phyloP scores from a whole-genome alignment of 805 yeast genomes.

The Starmerella lactis-condensi region DNA sequence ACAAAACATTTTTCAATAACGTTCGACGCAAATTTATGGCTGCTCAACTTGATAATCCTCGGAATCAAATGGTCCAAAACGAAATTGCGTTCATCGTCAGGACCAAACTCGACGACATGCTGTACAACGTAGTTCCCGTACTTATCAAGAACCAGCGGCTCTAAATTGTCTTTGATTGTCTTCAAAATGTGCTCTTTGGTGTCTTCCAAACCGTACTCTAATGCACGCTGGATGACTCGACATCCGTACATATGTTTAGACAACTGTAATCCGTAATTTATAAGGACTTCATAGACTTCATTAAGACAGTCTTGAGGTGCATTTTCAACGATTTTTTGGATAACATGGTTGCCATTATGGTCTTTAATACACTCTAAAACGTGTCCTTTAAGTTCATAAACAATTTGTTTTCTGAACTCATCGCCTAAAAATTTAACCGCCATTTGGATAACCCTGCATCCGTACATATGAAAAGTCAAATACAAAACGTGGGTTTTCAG shows the following conservation, averaged over 20 bases:
- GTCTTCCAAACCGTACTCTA: constrained; percentile 52
- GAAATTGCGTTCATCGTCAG: constrained; percentile 33
- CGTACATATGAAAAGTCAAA: constrained; percentile 86
- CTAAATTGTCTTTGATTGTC: constrained; percentile 55
- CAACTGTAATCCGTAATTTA: constrained; percentile 50
- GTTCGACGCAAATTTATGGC: constrained; percentile 92
- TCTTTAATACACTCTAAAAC: constrained; percentile 64
- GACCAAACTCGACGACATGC: constrained; percentile 77
- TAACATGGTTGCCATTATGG: constrained; percentile 95
- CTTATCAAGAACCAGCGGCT: constrained; percentile 76
- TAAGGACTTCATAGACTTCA: constrained; percentile 53
- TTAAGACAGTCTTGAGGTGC: constrained; percentile 53
- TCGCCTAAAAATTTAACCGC: constrained; percentile 59
- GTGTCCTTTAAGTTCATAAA: constrained; percentile 47
- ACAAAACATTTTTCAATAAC: constrained; percentile 89
- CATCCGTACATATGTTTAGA: constrained; percentile 96
- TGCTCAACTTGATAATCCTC: constrained; percentile 63
- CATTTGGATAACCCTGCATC: constrained; percentile 90
- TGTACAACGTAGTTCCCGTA: constrained; percentile 97
- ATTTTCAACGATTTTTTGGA: constrained; percentile 81
- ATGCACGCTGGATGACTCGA: constrained; percentile 79
- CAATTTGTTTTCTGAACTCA: constrained; percentile 46
- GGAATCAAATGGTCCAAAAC: constrained; percentile 54
- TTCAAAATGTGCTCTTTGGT: constrained; percentile 51
- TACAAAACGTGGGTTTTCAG: constrained; percentile 60